Conservation (phyloP, 2,329 filamentous ascomycete genomes). For the Cordyceps tenuipes region DNA sequence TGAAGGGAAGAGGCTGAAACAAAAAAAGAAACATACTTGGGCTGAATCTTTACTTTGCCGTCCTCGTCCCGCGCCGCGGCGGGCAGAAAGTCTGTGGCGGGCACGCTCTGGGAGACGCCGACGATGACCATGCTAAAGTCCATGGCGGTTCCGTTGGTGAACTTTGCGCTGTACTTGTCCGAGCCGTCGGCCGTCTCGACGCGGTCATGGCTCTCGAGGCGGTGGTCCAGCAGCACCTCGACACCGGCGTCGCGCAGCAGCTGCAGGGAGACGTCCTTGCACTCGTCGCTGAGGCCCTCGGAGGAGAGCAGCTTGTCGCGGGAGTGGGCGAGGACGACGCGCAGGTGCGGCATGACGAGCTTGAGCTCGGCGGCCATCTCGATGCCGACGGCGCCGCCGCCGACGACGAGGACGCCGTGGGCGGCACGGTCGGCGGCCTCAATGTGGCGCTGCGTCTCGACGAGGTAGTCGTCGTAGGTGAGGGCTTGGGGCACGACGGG, state of each 20-base stretch:
- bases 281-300: slow-evolving; percentile 61
- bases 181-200: slow-evolving; percentile 35
- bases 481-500: slow-evolving; percentile 64
- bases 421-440: slow-evolving; percentile 40
- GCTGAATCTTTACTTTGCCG: slow-evolving; percentile 55
- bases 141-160: slow-evolving; percentile 52
- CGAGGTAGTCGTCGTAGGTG: slow-evolving; percentile 52
- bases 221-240: slow-evolving; percentile 53
- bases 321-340: slow-evolving; percentile 67
- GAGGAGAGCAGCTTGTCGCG: slow-evolving; percentile 61
- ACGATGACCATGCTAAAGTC: slow-evolving; percentile 58
- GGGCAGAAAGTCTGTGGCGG: slow-evolving; percentile 57
- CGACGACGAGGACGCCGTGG: slow-evolving; percentile 60
- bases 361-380: slow-evolving; percentile 78
- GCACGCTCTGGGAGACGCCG: slow-evolving; percentile 55
- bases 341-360: slow-evolving; percentile 50
- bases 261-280: slow-evolving; percentile 53
- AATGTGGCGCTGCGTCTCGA: slow-evolving; percentile 54
- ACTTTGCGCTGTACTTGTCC: slow-evolving; percentile 39
- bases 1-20: neutral
- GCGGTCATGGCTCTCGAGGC: slow-evolving; percentile 42
- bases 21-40: slow-evolving; percentile 33
- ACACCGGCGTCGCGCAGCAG: slow-evolving; percentile 56
- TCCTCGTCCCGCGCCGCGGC: slow-evolving; percentile 48
- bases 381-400: slow-evolving; percentile 69